phyloP scores from a whole-genome alignment of 108 stramenopile species.

The Nitzschia sp. region DNA sequence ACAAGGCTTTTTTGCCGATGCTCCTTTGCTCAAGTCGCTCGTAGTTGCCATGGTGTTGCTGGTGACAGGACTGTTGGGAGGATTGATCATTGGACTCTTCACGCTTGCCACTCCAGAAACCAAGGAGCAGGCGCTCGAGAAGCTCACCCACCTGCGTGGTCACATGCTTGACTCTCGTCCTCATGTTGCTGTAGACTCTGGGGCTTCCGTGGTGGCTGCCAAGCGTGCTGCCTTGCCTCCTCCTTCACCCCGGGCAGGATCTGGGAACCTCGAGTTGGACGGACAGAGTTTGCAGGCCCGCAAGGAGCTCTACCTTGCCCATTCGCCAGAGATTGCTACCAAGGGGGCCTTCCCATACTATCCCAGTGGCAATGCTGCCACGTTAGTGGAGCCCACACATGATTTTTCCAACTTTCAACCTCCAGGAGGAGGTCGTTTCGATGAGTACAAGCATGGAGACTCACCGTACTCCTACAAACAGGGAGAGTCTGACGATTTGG shows the following conservation, averaged over 20 bases:
- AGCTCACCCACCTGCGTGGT: slow-evolving; percentile 5
- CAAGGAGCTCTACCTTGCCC: slow-evolving; percentile 14
- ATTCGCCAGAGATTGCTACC: slow-evolving; percentile 12
- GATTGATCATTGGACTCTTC: slow-evolving; percentile 17
- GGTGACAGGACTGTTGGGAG: slow-evolving; percentile 4
- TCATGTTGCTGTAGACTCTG: neutral
- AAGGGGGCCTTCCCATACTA: slow-evolving; percentile 38
- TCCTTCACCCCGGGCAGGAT: neutral
- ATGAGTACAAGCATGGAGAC: slow-evolving; percentile 54
- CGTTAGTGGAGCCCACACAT: slow-evolving; percentile 29
- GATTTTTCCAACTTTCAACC: slow-evolving; percentile 41
- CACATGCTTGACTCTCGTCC: no score
- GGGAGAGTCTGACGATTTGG: slow-evolving; percentile 56
- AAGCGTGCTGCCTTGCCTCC: neutral
- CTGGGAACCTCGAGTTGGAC: neutral
- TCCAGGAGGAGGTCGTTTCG: slow-evolving; percentile 55
- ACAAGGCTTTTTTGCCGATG: slow-evolving; percentile 2
- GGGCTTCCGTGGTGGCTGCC: neutral
- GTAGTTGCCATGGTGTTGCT: slow-evolving; percentile 12
- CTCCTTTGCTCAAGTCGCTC: slow-evolving; percentile 1
- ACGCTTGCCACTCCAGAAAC: neutral
- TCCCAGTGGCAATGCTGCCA: neutral
- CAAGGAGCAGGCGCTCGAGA: neutral
- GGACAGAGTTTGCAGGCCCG: neutral
- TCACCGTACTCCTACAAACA: slow-evolving; percentile 30